A percentile compares a stretch with the other conserved stretches of the same genome.
These are phyloP conservation scores for Hypoxylon cercidicola DNA, from an alignment of 495 filamentous ascomycete genomes.

Conservation along the genomic window DNA sequence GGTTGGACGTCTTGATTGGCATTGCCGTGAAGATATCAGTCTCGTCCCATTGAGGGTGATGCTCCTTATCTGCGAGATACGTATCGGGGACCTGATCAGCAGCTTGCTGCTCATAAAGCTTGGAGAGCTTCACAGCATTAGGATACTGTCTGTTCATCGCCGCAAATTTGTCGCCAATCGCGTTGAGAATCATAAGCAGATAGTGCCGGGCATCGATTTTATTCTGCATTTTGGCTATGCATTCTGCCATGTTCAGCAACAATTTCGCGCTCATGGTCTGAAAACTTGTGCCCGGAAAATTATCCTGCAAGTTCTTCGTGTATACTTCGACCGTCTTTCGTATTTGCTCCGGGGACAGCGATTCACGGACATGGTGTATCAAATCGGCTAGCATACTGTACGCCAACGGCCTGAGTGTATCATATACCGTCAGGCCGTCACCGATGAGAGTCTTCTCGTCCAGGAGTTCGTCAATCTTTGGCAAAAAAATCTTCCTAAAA, in stretches of 20 bases:
- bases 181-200: conserved; percentile 95
- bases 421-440: conserved; percentile 95
- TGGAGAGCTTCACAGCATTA: conserved; percentile 92
- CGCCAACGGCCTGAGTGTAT: conserved; percentile 93
- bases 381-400: conserved; percentile 99
- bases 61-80: conserved; percentile 81
- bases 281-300: conserved; percentile 97
- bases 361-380: conserved; percentile 95
- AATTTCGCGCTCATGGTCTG: conserved; percentile 99
- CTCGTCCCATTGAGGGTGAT: conserved; percentile 92
- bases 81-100: conserved; percentile 78
- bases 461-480: conserved; percentile 93
- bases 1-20: conserved; percentile 94
- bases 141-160: conserved; percentile 96
- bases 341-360: conserved; percentile 85
- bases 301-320: conserved; percentile 94
- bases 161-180: conserved; percentile 97
- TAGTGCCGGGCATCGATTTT: conserved; percentile 95
- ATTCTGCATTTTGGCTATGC: conserved; percentile 88
- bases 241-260: conserved; percentile 95
- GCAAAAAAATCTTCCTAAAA: conserved; percentile 93
- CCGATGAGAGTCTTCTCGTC: conserved; percentile 94
- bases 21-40: conserved; percentile 97
- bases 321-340: conserved; percentile 95
- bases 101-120: conserved; percentile 70